Evolutionary conservation across 2,329 filamentous ascomycete genomes (phyloP).

Genomic region (Colletotrichum caudatum): DNA sequence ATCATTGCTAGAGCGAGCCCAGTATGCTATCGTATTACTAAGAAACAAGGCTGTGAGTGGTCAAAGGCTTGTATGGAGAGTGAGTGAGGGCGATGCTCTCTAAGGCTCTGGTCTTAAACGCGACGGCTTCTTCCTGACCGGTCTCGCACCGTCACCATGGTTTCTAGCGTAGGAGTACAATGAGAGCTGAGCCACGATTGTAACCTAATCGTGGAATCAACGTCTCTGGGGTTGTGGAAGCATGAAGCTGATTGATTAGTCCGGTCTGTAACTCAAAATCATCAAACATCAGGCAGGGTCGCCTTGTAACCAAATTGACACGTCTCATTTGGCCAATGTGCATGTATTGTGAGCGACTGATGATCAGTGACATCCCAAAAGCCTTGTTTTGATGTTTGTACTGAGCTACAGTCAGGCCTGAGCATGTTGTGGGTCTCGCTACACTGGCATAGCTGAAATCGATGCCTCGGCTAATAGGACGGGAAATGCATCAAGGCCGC

Average conservation of each 20-base stretch:
- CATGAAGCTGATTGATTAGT: background rate
- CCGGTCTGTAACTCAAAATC: background rate
- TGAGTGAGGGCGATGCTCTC: constrained; percentile 30
- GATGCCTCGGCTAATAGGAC: no score
- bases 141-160: no score
- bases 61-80: constrained; percentile 56
- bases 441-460: background rate
- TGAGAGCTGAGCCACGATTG: background rate
- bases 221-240: background rate
- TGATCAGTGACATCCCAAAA: no score
- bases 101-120: background rate
- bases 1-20: constrained; percentile 53
- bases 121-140: background rate
- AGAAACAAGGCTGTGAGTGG: constrained; percentile 55
- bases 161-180: background rate
- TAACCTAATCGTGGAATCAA: background rate
- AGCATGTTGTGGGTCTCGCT: no score
- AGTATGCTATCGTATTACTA: constrained; percentile 52
- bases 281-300: background rate
- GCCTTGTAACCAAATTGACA: background rate
- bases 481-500: no score
- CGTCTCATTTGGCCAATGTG: background rate
- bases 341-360: no score
- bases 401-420: no score
- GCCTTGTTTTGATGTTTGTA: no score